Percentiles rank a stretch among this genome's conserved stretches.
Conservation (phyloP, 495 filamentous ascomycete genomes). For the Aspergillus cavernicola region DNA sequence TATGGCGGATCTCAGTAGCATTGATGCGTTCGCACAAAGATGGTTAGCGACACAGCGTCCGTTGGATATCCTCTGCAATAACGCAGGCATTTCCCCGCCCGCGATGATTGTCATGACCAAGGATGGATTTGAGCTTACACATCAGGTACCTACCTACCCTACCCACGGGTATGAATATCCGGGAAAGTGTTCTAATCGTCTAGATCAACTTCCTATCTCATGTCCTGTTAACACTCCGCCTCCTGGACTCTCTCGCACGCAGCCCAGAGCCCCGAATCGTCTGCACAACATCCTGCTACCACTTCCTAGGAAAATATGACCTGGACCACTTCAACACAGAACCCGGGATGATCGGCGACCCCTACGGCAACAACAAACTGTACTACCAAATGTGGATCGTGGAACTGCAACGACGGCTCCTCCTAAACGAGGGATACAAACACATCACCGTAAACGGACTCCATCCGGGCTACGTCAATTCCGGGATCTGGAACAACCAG, state of each 20-base stretch:
- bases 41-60: slow-evolving; percentile 12
- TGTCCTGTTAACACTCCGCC: slow-evolving; percentile 19
- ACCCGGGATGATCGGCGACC: neutral
- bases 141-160: slow-evolving; percentile 2
- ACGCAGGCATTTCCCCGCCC: slow-evolving; percentile 16
- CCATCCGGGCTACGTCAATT: slow-evolving; percentile 23
- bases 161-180: too few species aligned
- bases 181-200: too few species aligned
- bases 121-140: slow-evolving; percentile 25
- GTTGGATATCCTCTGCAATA: slow-evolving; percentile 28
- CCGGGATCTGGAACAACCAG: slow-evolving; percentile 18
- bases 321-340: slow-evolving; percentile 13
- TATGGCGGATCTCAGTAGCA: slow-evolving; percentile 40
- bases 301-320: slow-evolving; percentile 16
- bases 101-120: slow-evolving; percentile 11
- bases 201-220: slow-evolving; percentile 23
- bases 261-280: slow-evolving; percentile 19
- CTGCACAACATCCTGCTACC: slow-evolving; percentile 26
- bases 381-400: slow-evolving; percentile 24
- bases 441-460: slow-evolving; percentile 27
- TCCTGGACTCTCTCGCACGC: slow-evolving; percentile 22
- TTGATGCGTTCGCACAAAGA: slow-evolving; percentile 38
- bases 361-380: slow-evolving; percentile 25
- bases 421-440: neutral
- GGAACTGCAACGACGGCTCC: slow-evolving; percentile 21